phyloP scores from a whole-genome alignment of 2,329 filamentous ascomycete species.

The Whalleya microplaca region DNA sequence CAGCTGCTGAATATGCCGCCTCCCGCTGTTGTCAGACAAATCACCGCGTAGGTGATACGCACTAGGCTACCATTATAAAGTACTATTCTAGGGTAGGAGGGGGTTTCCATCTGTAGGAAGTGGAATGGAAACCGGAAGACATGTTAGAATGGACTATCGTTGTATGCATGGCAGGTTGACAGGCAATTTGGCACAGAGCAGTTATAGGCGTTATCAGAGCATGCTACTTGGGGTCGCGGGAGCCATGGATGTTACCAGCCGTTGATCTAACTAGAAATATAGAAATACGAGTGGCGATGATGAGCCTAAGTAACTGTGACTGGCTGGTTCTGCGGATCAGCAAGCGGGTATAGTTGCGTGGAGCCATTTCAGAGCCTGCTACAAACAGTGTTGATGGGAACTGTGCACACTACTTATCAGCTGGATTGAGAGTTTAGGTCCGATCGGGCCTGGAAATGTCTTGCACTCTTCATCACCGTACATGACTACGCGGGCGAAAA shows the following conservation, averaged over 20 bases:
- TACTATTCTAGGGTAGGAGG: conserved; percentile 1
- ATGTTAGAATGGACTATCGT: background rate
- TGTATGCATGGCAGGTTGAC: background rate
- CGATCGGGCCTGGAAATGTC: conserved; percentile 11
- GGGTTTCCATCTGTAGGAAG: background rate
- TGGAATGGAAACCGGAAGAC: background rate
- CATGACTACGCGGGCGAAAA: background rate
- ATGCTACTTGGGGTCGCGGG: conserved; percentile 1
- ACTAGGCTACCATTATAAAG: conserved; percentile 4
- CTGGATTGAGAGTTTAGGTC: conserved; percentile 1
- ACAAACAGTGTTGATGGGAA: background rate
- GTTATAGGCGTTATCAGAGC: background rate
- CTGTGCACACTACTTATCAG: background rate
- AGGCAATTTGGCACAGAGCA: background rate
- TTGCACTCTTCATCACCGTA: background rate
- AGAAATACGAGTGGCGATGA: conserved; percentile 20
- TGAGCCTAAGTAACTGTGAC: background rate
- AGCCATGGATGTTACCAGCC: conserved; percentile 20
- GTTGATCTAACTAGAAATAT: conserved; percentile 12
- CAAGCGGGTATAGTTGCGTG: conserved; percentile 20
- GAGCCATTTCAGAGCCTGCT: conserved; percentile 4
- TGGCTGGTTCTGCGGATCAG: conserved; percentile 2
- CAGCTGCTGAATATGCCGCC: conserved; percentile 25
- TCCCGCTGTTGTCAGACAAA: conserved; percentile 28
- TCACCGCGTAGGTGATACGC: conserved; percentile 23